phyloP scores from a whole-genome alignment of 2,329 filamentous ascomycete species.

The Colletotrichum sp. region DNA sequence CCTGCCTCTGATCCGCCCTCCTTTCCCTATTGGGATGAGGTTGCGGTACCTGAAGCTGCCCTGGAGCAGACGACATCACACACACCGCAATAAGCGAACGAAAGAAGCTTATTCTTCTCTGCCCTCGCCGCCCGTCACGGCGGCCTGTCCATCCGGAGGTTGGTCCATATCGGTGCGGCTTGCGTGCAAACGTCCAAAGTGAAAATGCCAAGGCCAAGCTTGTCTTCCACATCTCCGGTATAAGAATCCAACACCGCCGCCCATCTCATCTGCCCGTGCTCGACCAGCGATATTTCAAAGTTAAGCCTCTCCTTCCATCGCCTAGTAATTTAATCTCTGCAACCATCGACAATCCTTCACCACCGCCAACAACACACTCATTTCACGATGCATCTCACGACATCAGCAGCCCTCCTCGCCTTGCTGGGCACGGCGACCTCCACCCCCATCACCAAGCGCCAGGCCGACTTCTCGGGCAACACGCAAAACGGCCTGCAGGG shows the following conservation, averaged over 20 bases:
- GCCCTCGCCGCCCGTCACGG: not conserved
- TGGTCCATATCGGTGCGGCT: not conserved
- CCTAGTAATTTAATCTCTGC: not conserved
- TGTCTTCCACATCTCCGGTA: not conserved
- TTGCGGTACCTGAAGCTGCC: constrained; percentile 17
- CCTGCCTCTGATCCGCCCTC: constrained; percentile 2
- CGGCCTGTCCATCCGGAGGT: not conserved
- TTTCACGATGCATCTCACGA: not conserved
- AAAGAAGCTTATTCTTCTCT: constrained; percentile 1
- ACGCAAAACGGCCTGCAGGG: constrained; percentile 16
- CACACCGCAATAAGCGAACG: not conserved
- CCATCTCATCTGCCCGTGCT: not conserved
- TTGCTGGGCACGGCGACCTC: constrained; percentile 7
- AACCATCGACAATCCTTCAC: not conserved
- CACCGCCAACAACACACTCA: not conserved
- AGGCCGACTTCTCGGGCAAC: constrained; percentile 19
- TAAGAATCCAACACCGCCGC: not conserved
- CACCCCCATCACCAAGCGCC: not conserved
- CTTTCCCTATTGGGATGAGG: constrained; percentile 12
- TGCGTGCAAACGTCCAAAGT: not conserved
- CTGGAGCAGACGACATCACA: not conserved
- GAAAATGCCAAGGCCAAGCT: not conserved
- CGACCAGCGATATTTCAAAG: not conserved
- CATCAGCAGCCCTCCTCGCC: constrained; percentile 11
- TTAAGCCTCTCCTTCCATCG: not conserved